Evolutionary conservation across 2,329 filamentous ascomycete species (phyloP).

Genomic region (Fusarium torreyae): DNA sequence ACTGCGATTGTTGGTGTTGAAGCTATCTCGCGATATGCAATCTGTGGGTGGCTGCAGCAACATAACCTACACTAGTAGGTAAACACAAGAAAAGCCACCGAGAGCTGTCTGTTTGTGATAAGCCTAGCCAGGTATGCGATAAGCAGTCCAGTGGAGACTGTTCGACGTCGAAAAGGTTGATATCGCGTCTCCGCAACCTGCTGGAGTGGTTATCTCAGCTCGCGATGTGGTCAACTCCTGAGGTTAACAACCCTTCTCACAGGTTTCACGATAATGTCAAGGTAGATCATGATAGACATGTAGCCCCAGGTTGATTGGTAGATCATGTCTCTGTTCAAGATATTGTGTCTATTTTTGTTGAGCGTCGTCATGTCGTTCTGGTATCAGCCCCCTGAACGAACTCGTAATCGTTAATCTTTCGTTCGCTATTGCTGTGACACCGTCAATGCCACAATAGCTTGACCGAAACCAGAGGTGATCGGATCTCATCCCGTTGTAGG

Average conservation of each 20-base stretch:
- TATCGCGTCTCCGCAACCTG: constrained; percentile 7
- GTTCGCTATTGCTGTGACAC: constrained; percentile 2
- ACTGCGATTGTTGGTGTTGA: not conserved
- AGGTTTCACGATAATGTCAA: constrained; percentile 26
- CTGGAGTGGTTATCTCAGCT: constrained; percentile 5
- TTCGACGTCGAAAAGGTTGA: constrained; percentile 2
- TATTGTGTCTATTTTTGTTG: constrained; percentile 38
- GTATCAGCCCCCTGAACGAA: constrained; percentile 22
- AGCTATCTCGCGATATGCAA: not conserved
- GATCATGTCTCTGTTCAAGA: constrained; percentile 3
- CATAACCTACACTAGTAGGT: not conserved
- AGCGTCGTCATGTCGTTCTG: constrained; percentile 20
- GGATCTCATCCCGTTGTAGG: constrained; percentile 2
- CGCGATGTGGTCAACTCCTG: constrained; percentile 5
- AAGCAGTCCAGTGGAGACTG: not conserved
- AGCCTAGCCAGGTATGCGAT: not conserved
- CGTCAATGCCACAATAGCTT: constrained; percentile 2
- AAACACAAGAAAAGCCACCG: not conserved
- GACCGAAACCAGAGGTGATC: constrained; percentile 2
- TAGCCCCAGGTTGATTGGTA: constrained; percentile 25
- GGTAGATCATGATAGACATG: constrained; percentile 10
- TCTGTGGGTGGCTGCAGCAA: not conserved
- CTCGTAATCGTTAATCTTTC: constrained; percentile 28
- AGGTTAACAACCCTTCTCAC: not conserved
- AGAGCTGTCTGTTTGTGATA: not conserved